Conservation (phyloP, 768 basidiomycete species). For the Leccinum incarnatum region DNA sequence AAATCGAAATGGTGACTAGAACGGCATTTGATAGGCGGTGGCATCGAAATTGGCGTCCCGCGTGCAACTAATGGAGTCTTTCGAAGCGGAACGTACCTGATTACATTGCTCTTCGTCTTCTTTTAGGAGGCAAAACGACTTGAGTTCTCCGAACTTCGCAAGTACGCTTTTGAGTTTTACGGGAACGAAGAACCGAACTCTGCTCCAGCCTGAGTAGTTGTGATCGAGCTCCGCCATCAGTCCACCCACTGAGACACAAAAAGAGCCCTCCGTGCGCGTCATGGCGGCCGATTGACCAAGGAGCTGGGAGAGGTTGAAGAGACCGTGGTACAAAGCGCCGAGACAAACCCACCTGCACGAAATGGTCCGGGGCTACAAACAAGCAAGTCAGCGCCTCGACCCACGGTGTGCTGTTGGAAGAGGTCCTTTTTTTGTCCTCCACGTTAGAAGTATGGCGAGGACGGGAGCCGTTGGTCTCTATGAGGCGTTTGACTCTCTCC, state of each 20-base stretch:
- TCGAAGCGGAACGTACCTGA: conserved; percentile 26
- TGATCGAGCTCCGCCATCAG: conserved; percentile 19
- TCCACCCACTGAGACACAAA: conserved; percentile 45
- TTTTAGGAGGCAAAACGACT: conserved; percentile 25
- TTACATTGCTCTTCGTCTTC: conserved; percentile 23
- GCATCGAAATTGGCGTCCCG: conserved; percentile 1
- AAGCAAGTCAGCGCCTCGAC: conserved; percentile 37
- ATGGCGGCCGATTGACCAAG: conserved; percentile 49
- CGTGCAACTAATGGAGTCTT: not conserved
- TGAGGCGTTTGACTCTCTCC: conserved; percentile 41
- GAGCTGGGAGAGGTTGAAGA: conserved; percentile 37
- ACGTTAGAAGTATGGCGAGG: not conserved
- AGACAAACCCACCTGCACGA: conserved; percentile 39
- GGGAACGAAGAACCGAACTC: conserved; percentile 24
- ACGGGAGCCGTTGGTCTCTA: conserved; percentile 28
- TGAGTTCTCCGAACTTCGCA: conserved; percentile 32
- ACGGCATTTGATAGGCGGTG: conserved; percentile 4
- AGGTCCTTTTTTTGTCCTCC: conserved; percentile 8
- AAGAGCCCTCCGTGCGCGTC: conserved; percentile 49
- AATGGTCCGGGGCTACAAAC: conserved; percentile 45
- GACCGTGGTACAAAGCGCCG: not conserved
- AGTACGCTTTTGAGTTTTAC: conserved; percentile 30
- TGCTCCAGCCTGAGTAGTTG: conserved; percentile 23
- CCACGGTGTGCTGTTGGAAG: conserved; percentile 14
- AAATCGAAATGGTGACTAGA: conserved; percentile 4